Evolutionary conservation across 768 basidiomycete species (phyloP), one percentile per base, ranked within the genome.

Genomic region (Mrakia hoshinonis): DNA sequence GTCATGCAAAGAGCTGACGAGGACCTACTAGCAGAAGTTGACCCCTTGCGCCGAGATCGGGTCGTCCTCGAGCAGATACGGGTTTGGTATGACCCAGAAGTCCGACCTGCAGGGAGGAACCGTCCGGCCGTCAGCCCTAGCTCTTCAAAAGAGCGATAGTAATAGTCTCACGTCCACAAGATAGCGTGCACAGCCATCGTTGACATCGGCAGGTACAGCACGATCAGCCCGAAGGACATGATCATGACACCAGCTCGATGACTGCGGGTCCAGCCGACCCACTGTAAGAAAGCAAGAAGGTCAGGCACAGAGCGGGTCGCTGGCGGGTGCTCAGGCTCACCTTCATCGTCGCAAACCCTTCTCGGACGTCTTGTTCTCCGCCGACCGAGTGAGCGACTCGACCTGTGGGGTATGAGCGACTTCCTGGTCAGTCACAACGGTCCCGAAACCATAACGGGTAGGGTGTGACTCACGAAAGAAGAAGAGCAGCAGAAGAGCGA

Each of bases 161-260:
- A 9, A 15, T 1, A 34, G 9, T 73, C 75, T 70, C 29, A 69
- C 68, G 68, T 48, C 69, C 69, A 70, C n/a, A 76, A 84, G 20
- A 91, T 80, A 38, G 88, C 88, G 74, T 88, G 88, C 22, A 91
- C 81, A 0, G 88, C 85, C 82, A 91, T 85, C 18, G 88, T 89
- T 74, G 87, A 88, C 62, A 91, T 81, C 3, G 89, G 90, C 31
- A 91, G 82, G 76, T 90, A 91, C 31, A 90, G 82, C 54, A 87
- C 80, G 11, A 87, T 87, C 52, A 89, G 79, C 26, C 87, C 75
- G 76, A 90, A 90, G 36, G 84, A 87, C 55, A 85, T 82, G 24
- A 85, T 75, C n/a, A 89, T 80, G 15, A 64, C 48, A 36, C 69
- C 18, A 10, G 49, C 47, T 52, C 66, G 29, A 24, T 39, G 63